phyloP scores from a whole-genome alignment of 257 asterid genomes.

The Perilla frutescens region DNA sequence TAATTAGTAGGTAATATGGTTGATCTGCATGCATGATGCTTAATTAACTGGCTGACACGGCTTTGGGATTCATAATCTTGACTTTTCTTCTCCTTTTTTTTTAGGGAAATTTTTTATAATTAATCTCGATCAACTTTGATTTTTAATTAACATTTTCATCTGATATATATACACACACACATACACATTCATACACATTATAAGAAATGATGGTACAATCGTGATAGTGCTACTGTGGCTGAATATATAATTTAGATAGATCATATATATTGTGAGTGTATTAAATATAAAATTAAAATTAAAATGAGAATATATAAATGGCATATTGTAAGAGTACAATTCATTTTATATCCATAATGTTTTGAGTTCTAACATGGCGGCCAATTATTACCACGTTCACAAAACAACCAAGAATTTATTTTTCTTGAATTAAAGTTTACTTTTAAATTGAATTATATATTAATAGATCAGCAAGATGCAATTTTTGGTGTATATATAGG shows the following conservation, averaged over 20 bases:
- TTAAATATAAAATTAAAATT: not conserved
- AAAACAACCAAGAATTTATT: not conserved
- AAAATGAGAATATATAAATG: not conserved
- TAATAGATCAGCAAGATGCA: not conserved
- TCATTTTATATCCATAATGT: not conserved
- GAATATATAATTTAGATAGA: too few species aligned
- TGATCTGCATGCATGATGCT: conserved; percentile 48
- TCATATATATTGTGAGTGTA: too few species aligned
- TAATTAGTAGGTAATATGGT: conserved; percentile 44
- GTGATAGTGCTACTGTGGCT: too few species aligned
- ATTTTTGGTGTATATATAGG: not conserved
- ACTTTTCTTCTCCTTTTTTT: conserved; percentile 1
- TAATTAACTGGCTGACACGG: conserved; percentile 53
- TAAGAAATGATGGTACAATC: too few species aligned
- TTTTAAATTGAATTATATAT: not conserved
- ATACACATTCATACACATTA: too few species aligned
- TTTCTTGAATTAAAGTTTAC: not conserved
- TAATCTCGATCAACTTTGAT: too few species aligned
- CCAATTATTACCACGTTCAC: not conserved
- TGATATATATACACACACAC: too few species aligned
- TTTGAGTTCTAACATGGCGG: not conserved
- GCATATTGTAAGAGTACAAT: too few species aligned
- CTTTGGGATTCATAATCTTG: conserved; percentile 47
- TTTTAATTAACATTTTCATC: too few species aligned
- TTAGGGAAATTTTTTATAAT: too few species aligned